Percentiles rank a stretch among this genome's conserved stretches.
Evolutionary conservation across 2,329 filamentous ascomycete genomes (phyloP).

Genomic region (Dothideomycetes sp.): DNA sequence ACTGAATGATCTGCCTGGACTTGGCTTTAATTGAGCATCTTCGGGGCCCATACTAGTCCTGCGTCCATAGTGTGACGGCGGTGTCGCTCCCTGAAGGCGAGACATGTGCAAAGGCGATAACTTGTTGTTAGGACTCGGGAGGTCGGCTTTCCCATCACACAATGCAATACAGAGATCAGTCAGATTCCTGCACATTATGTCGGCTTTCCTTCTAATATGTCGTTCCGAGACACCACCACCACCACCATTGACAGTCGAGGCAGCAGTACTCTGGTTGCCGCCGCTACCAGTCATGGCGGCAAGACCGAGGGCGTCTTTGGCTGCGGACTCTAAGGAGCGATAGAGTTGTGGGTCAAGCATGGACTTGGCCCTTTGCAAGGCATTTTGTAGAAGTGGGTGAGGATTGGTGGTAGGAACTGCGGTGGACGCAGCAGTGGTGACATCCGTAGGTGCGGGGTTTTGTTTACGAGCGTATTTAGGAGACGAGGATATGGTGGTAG

Average conservation of each 20-base stretch:
- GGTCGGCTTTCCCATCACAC: constrained; percentile 22
- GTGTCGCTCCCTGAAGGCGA: constrained; percentile 5
- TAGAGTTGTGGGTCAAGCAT: constrained; percentile 64
- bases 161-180: constrained; percentile 87
- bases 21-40: constrained; percentile 3
- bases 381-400: constrained; percentile 71
- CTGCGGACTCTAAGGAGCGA: constrained; percentile 68
- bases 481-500: constrained; percentile 83
- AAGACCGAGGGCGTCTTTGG: constrained; percentile 70
- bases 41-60: constrained; percentile 9
- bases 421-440: constrained; percentile 33
- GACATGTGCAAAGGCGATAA: neutral
- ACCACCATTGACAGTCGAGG: constrained; percentile 44
- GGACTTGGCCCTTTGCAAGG: constrained; percentile 67
- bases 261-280: constrained; percentile 52
- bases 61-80: constrained; percentile 6
- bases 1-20: constrained; percentile 11
- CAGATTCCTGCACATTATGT: constrained; percentile 83
- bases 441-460: constrained; percentile 23
- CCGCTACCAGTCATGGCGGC: constrained; percentile 67
- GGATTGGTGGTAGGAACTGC: constrained; percentile 40
- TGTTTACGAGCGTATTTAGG: constrained; percentile 59
- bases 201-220: constrained; percentile 79
- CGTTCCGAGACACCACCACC: constrained; percentile 54
- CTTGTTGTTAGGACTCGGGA: constrained; percentile 2